Conservation (phyloP, 257 asterid species). For the Solanum ossicruentum region DNA sequence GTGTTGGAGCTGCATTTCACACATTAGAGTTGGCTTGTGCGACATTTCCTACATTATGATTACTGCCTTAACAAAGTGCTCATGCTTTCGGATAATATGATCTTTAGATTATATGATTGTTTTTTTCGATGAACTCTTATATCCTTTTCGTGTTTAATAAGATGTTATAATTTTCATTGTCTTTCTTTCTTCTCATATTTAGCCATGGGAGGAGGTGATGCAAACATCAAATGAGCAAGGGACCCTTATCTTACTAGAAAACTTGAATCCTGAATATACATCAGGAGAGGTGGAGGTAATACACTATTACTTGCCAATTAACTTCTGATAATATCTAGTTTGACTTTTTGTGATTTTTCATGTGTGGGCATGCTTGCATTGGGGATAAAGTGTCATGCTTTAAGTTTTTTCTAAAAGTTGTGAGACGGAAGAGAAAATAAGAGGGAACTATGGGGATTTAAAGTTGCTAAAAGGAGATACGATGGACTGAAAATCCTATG, state of each 20-base stretch:
- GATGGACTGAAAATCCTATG: not conserved
- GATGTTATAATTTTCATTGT: not conserved
- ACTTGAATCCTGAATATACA: constrained; percentile 62
- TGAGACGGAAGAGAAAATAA: not conserved
- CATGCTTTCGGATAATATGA: not conserved
- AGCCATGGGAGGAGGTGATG: constrained; percentile 67
- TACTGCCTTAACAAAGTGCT: not conserved
- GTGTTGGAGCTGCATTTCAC: not conserved
- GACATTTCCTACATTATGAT: not conserved
- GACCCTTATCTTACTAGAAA: constrained; percentile 46
- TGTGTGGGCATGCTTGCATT: not conserved
- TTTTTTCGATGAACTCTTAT: not conserved
- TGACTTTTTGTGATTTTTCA: not conserved
- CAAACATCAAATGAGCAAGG: constrained; percentile 46
- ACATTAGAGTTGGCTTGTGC: not conserved
- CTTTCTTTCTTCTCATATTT: constrained; percentile 1
- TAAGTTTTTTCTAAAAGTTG: not conserved
- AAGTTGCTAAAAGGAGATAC: not conserved
- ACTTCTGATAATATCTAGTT: not conserved
- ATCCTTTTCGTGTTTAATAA: not conserved
- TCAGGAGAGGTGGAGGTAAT: constrained; percentile 86
- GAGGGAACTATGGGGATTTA: not conserved
- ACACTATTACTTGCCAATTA: not conserved
- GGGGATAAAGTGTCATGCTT: not conserved
- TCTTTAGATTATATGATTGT: not conserved